These are phyloP conservation scores for Thelonectria olida DNA, from an alignment of 2,329 filamentous ascomycete genomes.

Conservation along the genomic window DNA sequence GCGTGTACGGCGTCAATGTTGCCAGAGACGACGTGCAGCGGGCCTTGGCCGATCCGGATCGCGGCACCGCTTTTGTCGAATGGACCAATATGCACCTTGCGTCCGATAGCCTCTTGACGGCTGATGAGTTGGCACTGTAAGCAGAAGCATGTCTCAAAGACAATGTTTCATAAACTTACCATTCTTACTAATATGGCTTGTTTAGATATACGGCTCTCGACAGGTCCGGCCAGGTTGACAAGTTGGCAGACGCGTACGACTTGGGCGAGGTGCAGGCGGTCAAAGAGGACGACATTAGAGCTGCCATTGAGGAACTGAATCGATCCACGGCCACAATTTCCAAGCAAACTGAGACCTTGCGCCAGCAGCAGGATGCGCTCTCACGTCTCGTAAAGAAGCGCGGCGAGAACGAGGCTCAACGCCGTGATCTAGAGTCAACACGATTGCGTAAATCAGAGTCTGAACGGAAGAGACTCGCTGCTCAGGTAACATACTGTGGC, in stretches of 20 bases:
- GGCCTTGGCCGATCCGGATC: conserved; percentile 47
- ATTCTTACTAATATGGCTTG: neutral
- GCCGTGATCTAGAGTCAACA: conserved; percentile 42
- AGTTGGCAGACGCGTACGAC: conserved; percentile 55
- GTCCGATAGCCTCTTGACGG: conserved; percentile 61
- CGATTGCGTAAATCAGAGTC: conserved; percentile 45
- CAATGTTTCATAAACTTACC: neutral
- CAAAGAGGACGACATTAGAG: conserved; percentile 66
- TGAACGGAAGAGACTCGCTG: conserved; percentile 52
- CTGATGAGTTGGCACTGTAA: conserved; percentile 64
- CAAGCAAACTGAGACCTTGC: conserved; percentile 69
- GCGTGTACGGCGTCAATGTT: conserved; percentile 43
- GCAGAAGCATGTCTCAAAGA: conserved; percentile 31
- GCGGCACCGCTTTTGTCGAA: conserved; percentile 49
- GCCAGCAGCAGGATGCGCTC: conserved; percentile 70
- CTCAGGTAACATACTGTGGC: conserved; percentile 47
- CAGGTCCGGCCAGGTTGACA: conserved; percentile 57
- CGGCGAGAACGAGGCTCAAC: conserved; percentile 40
- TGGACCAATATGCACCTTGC: conserved; percentile 62
- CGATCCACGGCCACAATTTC: conserved; percentile 71
- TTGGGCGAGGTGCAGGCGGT: conserved; percentile 60
- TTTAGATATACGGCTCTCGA: conserved; percentile 61
- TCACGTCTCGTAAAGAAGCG: conserved; percentile 57
- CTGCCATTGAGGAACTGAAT: conserved; percentile 71
- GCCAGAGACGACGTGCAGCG: conserved; percentile 49